These are phyloP conservation scores for Cyclotella choctawhatcheeana DNA, from an alignment of 108 stramenopile species.

Conservation along the genomic window DNA sequence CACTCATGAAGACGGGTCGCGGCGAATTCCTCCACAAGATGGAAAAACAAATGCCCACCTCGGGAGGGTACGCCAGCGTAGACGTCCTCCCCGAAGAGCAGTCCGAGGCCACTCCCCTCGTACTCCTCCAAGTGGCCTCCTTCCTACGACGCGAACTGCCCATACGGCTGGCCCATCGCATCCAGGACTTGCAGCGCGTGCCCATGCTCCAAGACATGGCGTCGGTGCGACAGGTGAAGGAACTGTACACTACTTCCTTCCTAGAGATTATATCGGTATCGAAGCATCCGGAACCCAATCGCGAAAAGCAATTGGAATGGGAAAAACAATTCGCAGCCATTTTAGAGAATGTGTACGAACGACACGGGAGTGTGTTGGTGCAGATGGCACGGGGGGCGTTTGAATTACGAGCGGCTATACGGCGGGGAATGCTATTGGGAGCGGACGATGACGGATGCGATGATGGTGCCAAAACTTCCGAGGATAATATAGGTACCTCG, in stretches of 20 bases:
- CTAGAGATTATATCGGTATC: slow-evolving; percentile 78
- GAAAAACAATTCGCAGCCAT: slow-evolving; percentile 73
- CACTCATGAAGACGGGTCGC: slow-evolving; percentile 84
- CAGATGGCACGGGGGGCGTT: slow-evolving; percentile 98
- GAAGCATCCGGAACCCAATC: slow-evolving; percentile 69
- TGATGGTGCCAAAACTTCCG: slow-evolving; percentile 19
- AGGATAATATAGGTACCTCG: slow-evolving; percentile 12
- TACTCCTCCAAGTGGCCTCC: slow-evolving; percentile 75
- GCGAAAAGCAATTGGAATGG: slow-evolving; percentile 67
- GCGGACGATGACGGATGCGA: slow-evolving; percentile 40
- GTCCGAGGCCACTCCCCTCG: slow-evolving; percentile 47
- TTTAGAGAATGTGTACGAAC: slow-evolving; percentile 91
- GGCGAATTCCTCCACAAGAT: slow-evolving; percentile 81
- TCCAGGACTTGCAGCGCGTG: slow-evolving; percentile 89
- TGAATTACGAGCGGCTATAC: slow-evolving; percentile 87
- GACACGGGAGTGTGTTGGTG: slow-evolving; percentile 92
- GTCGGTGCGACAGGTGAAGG: slow-evolving; percentile 80
- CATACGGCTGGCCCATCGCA: slow-evolving; percentile 96
- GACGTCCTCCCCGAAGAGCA: slow-evolving; percentile 27
- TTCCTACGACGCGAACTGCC: slow-evolving; percentile 96
- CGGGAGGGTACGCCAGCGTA: slow-evolving; percentile 16
- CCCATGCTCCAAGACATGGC: slow-evolving; percentile 77
- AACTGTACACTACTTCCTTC: slow-evolving; percentile 90
- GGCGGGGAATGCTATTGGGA: slow-evolving; percentile 24
- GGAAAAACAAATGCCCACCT: slow-evolving; percentile 22